Percentiles rank a stretch among this genome's conserved stretches.
Conservation (phyloP, 1,284 basidiomycete species). For the Retiboletus fuscus region DNA sequence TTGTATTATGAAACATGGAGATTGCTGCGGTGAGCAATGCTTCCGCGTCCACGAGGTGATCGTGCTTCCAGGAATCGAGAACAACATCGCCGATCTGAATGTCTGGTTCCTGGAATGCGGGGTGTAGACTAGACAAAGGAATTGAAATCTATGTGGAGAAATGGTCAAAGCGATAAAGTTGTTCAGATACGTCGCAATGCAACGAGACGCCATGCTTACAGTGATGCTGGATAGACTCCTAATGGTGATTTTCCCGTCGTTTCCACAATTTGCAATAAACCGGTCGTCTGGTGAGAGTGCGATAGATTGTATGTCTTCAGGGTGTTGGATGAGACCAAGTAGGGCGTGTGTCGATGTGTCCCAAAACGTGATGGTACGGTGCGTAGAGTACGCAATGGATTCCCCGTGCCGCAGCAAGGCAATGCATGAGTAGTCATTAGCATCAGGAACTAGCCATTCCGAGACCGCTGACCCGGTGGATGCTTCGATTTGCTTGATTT, state of each 20-base stretch:
- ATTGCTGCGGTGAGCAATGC: background rate
- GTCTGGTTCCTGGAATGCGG: background rate
- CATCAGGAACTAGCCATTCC: background rate
- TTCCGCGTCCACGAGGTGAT: background rate
- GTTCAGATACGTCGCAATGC: too few relatives aligned
- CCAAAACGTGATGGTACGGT: slow-evolving; percentile 13
- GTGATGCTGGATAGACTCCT: background rate
- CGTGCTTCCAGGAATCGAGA: background rate
- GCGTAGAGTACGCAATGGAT: too few relatives aligned
- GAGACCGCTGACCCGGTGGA: background rate
- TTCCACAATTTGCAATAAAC: slow-evolving; percentile 7
- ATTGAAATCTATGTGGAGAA: too few relatives aligned
- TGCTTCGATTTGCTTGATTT: slow-evolving; percentile 11
- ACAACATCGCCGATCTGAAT: background rate
- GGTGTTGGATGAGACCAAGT: background rate
- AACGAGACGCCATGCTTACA: background rate
- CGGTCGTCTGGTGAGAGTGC: background rate
- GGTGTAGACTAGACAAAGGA: background rate
- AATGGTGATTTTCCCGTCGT: background rate
- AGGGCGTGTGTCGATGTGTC: background rate
- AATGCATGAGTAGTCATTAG: slow-evolving; percentile 6
- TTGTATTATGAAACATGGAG: background rate
- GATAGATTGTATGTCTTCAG: background rate
- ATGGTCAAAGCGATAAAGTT: background rate
- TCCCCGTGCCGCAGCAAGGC: too few relatives aligned